Conservation (phyloP, 2,329 filamentous ascomycete species). For the Monilinia laxa region DNA sequence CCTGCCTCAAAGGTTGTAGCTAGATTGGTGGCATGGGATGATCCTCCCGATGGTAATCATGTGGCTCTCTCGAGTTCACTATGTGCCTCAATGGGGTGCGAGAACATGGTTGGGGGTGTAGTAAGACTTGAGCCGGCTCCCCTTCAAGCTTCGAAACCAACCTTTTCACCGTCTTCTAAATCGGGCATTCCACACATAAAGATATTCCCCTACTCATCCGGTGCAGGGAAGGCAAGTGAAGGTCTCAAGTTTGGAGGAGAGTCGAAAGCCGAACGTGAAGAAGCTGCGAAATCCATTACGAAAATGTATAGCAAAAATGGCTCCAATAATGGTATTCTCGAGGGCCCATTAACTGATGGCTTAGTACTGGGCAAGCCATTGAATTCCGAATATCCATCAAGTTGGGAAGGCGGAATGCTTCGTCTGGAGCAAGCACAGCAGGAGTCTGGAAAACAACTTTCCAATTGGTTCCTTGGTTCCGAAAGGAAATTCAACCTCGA, state of each 20-base stretch:
- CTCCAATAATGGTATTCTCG: slow-evolving; percentile 62
- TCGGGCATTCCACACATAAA: slow-evolving; percentile 57
- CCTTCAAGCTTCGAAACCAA: slow-evolving; percentile 33
- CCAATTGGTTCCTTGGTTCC: slow-evolving; percentile 73
- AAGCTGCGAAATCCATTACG: slow-evolving; percentile 68
- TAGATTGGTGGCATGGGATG: slow-evolving; percentile 74
- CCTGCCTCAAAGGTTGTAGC: slow-evolving; percentile 71
- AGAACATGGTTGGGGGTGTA: slow-evolving; percentile 78
- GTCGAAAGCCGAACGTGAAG: slow-evolving; percentile 78
- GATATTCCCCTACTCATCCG: slow-evolving; percentile 73
- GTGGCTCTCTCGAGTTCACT: slow-evolving; percentile 75
- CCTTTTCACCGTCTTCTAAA: slow-evolving; percentile 46
- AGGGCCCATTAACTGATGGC: slow-evolving; percentile 86
- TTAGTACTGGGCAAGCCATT: slow-evolving; percentile 66
- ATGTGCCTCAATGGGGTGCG: slow-evolving; percentile 69
- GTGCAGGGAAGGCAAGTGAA: slow-evolving; percentile 55
- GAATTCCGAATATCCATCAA: slow-evolving; percentile 52
- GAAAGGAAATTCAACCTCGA: slow-evolving; percentile 73
- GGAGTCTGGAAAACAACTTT: slow-evolving; percentile 49
- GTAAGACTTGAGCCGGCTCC: slow-evolving; percentile 84
- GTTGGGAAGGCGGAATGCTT: slow-evolving; percentile 82
- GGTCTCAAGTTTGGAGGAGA: slow-evolving; percentile 86
- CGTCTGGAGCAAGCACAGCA: slow-evolving; percentile 65
- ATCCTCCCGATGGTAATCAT: slow-evolving; percentile 79
- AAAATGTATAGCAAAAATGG: slow-evolving; percentile 63